Evolutionary conservation across 2,329 filamentous ascomycete genomes (phyloP).

Genomic region (Penicillium oxalicum): DNA sequence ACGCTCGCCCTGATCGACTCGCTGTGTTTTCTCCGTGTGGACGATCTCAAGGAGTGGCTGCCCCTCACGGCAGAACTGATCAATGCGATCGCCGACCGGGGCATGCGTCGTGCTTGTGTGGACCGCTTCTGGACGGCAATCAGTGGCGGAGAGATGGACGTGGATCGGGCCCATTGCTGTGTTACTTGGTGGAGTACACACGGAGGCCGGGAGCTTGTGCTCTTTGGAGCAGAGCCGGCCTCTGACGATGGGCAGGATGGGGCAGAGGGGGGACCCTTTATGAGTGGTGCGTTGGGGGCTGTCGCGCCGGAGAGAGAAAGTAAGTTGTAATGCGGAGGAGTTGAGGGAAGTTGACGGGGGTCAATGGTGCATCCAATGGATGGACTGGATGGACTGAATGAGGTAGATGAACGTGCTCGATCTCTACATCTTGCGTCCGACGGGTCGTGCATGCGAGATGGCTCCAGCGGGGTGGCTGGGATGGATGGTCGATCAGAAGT

Average conservation of each 20-base stretch:
- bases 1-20: constrained; percentile 73
- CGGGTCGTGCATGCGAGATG: no score
- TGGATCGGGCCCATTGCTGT: constrained; percentile 70
- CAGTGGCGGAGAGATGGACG: constrained; percentile 78
- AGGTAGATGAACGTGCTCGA: no score
- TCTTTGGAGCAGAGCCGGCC: constrained; percentile 39
- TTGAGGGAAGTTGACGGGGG: neutral
- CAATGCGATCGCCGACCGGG: constrained; percentile 55
- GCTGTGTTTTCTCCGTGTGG: constrained; percentile 65
- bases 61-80: constrained; percentile 63
- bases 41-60: constrained; percentile 74
- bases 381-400: no score
- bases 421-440: no score
- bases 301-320: constrained; percentile 40
- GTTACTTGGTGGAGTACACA: constrained; percentile 79
- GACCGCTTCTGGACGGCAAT: constrained; percentile 74
- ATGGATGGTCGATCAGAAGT: no score
- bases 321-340: constrained; percentile 43
- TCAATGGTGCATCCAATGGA: no score
- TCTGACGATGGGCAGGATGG: constrained; percentile 5
- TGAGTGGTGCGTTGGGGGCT: constrained; percentile 50
- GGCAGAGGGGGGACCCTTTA: constrained; percentile 37
- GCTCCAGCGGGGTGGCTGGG: no score
- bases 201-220: constrained; percentile 53
- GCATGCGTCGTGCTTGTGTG: constrained; percentile 59